phyloP scores from a whole-genome alignment of 2,329 filamentous ascomycete genomes.

The Thermoascus crustaceus region DNA sequence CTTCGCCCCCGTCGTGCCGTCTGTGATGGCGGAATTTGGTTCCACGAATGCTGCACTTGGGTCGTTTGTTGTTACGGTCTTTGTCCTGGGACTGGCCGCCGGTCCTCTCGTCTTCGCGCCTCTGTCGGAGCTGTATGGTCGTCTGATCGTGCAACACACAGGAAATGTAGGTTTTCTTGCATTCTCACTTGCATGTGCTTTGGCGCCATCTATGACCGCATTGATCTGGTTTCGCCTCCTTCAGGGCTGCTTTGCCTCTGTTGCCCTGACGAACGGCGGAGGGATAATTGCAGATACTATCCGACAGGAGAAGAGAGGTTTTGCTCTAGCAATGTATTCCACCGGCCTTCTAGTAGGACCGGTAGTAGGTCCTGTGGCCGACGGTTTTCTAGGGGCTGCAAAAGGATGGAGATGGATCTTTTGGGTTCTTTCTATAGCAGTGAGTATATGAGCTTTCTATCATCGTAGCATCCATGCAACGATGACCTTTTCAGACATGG shows the following conservation, averaged over 20 bases:
- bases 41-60: not conserved
- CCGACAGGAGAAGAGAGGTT: constrained; percentile 27
- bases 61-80: constrained; percentile 1
- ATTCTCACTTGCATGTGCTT: constrained; percentile 57
- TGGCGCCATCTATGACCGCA: constrained; percentile 45
- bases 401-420: constrained; percentile 40
- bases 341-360: constrained; percentile 25
- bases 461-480: too few relatives aligned
- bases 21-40: constrained; percentile 1
- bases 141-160: constrained; percentile 46
- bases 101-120: constrained; percentile 52
- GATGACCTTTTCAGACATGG: too few relatives aligned
- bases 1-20: constrained; percentile 2
- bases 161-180: constrained; percentile 54
- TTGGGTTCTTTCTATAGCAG: constrained; percentile 29
- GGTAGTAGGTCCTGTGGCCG: constrained; percentile 20
- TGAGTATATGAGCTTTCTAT: too few relatives aligned
- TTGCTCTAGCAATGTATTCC: constrained; percentile 30
- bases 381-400: constrained; percentile 31
- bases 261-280: constrained; percentile 46
- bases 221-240: constrained; percentile 56
- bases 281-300: constrained; percentile 34
- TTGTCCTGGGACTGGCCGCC: constrained; percentile 23
- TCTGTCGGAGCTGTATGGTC: constrained; percentile 56
- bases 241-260: constrained; percentile 54